Base-by-base conservation (phyloP, 805 yeast genomes). In the Vanderwaltozyma yarrowii region DNA sequence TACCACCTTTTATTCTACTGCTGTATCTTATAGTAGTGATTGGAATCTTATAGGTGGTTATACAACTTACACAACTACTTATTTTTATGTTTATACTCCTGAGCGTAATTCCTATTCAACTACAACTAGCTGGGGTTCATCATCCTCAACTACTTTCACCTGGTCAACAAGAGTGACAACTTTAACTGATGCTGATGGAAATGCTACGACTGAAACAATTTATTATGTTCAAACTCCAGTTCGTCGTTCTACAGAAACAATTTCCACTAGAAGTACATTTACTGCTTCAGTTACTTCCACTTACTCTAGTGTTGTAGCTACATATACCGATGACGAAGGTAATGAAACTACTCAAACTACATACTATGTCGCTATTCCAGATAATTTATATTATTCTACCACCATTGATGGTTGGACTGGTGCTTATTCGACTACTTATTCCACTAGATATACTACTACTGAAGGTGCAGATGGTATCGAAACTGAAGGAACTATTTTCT, bases 141-240 rank as follows among this genome's bases (percentile, higher is more conserved):
- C 8, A 9, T 25, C 28, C 14, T 25, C 28, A 25, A 11, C 14
- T 11, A 20, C 37, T 10, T 28, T 16, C 4, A 35, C 37, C 20
- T 35, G 15, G 6, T 28, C 32, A 9, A 28, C 37, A n/a, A 4
- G 26, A 3, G 28, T 23, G 4, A 35, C 18, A 11, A 35, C 28
- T 9, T 6, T 15, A 2, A 15, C 21, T 3, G 16, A 21, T 14
- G 13, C 20, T 3, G 27, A 20, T 15, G 17, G 32, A 17, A 11
- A 26, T 20, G 7, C 11, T 2, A 26, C 17, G 5, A 30, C 28
- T 10, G 39, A 37, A 23, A 25, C 32, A 2, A 16, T 32, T 3
- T 37, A 37, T 19, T 32, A 26, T 32, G 35, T 37, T 20, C 12
- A 23, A 12, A 27, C 33, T 2, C 39, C 39, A 9, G 4, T 25